Evolutionary conservation across 345 rosid species (phyloP), one percentile per base, ranked within the genome.

Genomic region (Aegle marmelos): DNA sequence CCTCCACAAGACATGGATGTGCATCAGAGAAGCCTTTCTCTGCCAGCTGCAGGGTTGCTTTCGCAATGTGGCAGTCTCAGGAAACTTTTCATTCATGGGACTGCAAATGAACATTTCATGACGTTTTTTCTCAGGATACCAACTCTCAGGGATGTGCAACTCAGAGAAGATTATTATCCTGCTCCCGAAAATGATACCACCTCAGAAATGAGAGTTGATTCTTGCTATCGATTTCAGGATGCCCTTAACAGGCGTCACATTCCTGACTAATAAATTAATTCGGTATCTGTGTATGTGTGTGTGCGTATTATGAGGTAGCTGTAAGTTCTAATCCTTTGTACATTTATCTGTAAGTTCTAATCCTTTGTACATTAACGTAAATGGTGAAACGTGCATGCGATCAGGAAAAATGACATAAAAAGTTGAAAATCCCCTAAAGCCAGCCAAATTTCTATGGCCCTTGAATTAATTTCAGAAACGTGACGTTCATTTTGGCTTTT

Each of bases 31-130:
- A 90, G 92, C 76, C 84, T 97, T 17, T 87, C 94, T 1, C 89
- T 92, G 22, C 93, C 95, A 1, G 97, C 87, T 17, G 98, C 92
- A 2, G 99, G 89, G 10, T 79, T 97, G 79, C 91, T 94, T 7
- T 87, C 86, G 9, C 87, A 89, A 48, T 91, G 98, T 61, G 68
- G 71, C 7, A 73, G 85, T 7, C 74, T 94, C 58, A 89, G 99
- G 90, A 94, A 90, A 87, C 91, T 97, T 33, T 91, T 94, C 83
- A 93, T 97, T 24, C 98, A 94, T 41, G 98, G 99, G 68, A 97
- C 99, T 0, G 98, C 95, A 1, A 83, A 88, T 60, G 99, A 97
- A 76, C 99, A 97, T 82, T 96, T 91, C 87, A 93, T 97, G 93
- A 89, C 45, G 79, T 93, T 94, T 84, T 82, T 97, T 54, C 85